phyloP scores from a whole-genome alignment of 352 stramenopile species.

The Phytophthora pseudosyringae region DNA sequence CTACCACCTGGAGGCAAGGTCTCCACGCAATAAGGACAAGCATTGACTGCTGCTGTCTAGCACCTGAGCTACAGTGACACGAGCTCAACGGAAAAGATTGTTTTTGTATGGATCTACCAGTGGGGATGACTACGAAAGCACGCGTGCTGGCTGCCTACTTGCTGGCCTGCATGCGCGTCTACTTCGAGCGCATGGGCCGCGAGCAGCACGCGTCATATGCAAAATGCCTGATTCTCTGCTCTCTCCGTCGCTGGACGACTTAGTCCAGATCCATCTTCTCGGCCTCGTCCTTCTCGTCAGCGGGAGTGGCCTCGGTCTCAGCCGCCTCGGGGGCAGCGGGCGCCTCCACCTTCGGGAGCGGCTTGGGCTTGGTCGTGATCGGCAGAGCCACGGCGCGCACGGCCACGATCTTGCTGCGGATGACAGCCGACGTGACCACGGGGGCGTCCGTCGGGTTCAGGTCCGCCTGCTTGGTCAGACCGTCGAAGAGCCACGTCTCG shows the following conservation, averaged over 20 bases:
- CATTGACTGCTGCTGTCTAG: not conserved
- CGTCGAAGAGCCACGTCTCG: constrained; percentile 96
- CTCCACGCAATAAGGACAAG: not conserved
- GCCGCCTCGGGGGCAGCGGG: constrained; percentile 49
- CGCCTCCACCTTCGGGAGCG: constrained; percentile 79
- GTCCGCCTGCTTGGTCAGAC: constrained; percentile 94
- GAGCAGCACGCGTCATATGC: constrained; percentile 34
- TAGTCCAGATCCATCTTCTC: constrained; percentile 92
- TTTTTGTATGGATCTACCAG: constrained; percentile 34
- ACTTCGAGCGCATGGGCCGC: constrained; percentile 29
- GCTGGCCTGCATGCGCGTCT: constrained; percentile 22
- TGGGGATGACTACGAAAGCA: constrained; percentile 26
- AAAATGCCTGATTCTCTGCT: constrained; percentile 29
- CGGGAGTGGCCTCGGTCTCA: constrained; percentile 42
- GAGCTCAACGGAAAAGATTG: constrained; percentile 24
- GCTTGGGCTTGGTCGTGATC: constrained; percentile 98
- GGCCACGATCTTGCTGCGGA: constrained; percentile 92
- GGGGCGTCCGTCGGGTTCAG: constrained; percentile 89
- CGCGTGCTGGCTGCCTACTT: constrained; percentile 23
- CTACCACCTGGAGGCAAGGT: not conserved
- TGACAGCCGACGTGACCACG: constrained; percentile 90
- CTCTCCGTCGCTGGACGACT: constrained; percentile 18
- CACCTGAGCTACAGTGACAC: not conserved
- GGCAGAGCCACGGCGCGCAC: constrained; percentile 91
- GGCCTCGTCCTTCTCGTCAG: constrained; percentile 49